phyloP scores from a whole-genome alignment of 2,329 filamentous ascomycete genomes.

The Nemania abortiva region DNA sequence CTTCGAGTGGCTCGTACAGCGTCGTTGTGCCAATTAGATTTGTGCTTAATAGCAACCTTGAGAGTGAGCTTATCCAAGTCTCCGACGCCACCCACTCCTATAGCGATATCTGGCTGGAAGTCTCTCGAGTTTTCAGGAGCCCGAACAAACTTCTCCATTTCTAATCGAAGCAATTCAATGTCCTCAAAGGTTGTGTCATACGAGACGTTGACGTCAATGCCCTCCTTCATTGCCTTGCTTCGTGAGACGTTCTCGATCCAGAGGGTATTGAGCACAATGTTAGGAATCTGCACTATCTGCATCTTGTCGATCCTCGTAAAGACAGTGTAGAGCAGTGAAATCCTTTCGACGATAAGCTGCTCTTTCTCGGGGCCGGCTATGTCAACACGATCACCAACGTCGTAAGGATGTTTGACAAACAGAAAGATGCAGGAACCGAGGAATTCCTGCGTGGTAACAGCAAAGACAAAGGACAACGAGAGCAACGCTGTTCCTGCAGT shows the following conservation, averaged over 20 bases:
- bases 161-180: conserved; percentile 83
- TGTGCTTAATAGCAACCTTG: conserved; percentile 87
- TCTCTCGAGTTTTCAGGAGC: conserved; percentile 89
- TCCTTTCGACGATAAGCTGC: conserved; percentile 87
- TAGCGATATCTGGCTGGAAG: conserved; percentile 85
- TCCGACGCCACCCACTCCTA: conserved; percentile 82
- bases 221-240: conserved; percentile 91
- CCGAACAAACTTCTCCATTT: conserved; percentile 87
- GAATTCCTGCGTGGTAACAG: conserved; percentile 91
- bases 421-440: conserved; percentile 99
- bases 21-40: conserved; percentile 93
- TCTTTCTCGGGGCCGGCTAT: conserved; percentile 70
- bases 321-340: conserved; percentile 91
- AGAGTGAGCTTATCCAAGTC: conserved; percentile 91
- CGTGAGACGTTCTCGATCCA: conserved; percentile 96
- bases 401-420: conserved; percentile 98
- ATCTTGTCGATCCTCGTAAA: conserved; percentile 87
- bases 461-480: conserved; percentile 96
- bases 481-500: conserved; percentile 92
- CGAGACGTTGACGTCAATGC: conserved; percentile 80
- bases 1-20: conserved; percentile 81
- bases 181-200: conserved; percentile 93
- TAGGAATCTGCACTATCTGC: conserved; percentile 86
- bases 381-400: conserved; percentile 94
- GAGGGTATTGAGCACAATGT: conserved; percentile 90